These are phyloP conservation scores for Agaricus bisporus DNA, from an alignment of 768 basidiomycete genomes.

Conservation along the genomic window DNA sequence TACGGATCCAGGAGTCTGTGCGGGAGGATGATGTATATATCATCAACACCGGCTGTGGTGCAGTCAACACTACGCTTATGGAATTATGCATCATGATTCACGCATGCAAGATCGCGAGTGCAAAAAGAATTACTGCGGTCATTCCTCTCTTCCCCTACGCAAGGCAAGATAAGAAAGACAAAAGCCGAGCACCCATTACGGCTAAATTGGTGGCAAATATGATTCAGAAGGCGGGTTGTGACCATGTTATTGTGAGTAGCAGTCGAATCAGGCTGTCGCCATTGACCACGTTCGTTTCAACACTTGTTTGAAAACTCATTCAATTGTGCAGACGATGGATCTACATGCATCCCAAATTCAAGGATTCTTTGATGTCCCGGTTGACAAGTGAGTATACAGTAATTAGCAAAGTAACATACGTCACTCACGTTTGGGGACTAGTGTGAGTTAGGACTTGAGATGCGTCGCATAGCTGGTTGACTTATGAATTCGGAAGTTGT, in stretches of 20 bases:
- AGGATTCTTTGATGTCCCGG: conserved; percentile 99
- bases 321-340: conserved; percentile 80
- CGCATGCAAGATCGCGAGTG: conserved; percentile 99
- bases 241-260: conserved; percentile 88
- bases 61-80: conserved; percentile 93
- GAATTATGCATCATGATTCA: conserved; percentile 99
- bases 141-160: conserved; percentile 96
- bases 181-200: conserved; percentile 95
- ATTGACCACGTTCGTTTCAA: background rate
- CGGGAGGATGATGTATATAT: conserved; percentile 99
- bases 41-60: conserved; percentile 85
- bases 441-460: conserved; percentile 16
- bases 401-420: conserved; percentile 12
- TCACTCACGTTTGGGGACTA: conserved; percentile 10
- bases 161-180: conserved; percentile 98
- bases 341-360: conserved; percentile 98
- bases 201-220: conserved; percentile 99
- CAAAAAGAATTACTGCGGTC: conserved; percentile 97
- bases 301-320: conserved; percentile 10
- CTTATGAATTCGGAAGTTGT: conserved; percentile 49
- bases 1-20: conserved; percentile 91
- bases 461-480: conserved; percentile 14
- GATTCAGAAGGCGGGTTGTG: conserved; percentile 87
- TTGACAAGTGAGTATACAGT: conserved; percentile 82
- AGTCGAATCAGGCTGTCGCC: background rate